phyloP scores from a whole-genome alignment of 2,329 filamentous ascomycete genomes.

The Aspergillus pseudoglaucus region DNA sequence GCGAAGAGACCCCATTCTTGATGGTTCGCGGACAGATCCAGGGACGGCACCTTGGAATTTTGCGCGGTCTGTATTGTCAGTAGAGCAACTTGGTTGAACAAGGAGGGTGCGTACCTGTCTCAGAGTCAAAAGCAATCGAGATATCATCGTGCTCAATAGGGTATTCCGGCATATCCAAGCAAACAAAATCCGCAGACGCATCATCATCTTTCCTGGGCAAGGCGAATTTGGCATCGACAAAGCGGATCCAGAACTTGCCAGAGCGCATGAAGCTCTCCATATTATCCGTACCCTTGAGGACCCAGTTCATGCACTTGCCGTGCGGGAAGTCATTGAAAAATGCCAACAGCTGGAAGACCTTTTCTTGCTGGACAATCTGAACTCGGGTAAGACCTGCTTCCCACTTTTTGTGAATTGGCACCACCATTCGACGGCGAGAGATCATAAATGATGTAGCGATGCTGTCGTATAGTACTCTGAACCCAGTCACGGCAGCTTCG shows the following conservation, averaged over 20 bases:
- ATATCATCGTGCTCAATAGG: conserved; percentile 92
- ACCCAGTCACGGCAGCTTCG: conserved; percentile 72
- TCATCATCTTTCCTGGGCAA: conserved; percentile 56
- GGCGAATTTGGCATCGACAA: conserved; percentile 87
- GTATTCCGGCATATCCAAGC: conserved; percentile 79
- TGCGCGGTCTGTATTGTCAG: conserved; percentile 25
- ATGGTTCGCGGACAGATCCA: conserved; percentile 32
- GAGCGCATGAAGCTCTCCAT: conserved; percentile 64
- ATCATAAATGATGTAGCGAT: conserved; percentile 71
- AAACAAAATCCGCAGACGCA: conserved; percentile 64
- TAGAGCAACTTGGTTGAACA: background rate
- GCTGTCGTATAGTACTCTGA: conserved; percentile 57
- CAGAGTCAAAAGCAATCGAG: conserved; percentile 72
- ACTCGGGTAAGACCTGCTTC: conserved; percentile 73
- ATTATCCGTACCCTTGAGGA: conserved; percentile 73
- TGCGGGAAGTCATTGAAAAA: conserved; percentile 87
- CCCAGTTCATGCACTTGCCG: conserved; percentile 82
- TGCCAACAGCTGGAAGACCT: conserved; percentile 67
- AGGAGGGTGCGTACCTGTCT: conserved; percentile 55
- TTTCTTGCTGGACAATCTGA: conserved; percentile 72
- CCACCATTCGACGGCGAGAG: conserved; percentile 76
- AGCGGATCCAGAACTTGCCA: conserved; percentile 65
- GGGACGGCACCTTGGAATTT: conserved; percentile 34
- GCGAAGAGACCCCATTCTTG: conserved; percentile 36
- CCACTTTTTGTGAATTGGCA: conserved; percentile 92